Conservation (phyloP, 768 basidiomycete genomes). For the Boletus tylopilopsis region DNA sequence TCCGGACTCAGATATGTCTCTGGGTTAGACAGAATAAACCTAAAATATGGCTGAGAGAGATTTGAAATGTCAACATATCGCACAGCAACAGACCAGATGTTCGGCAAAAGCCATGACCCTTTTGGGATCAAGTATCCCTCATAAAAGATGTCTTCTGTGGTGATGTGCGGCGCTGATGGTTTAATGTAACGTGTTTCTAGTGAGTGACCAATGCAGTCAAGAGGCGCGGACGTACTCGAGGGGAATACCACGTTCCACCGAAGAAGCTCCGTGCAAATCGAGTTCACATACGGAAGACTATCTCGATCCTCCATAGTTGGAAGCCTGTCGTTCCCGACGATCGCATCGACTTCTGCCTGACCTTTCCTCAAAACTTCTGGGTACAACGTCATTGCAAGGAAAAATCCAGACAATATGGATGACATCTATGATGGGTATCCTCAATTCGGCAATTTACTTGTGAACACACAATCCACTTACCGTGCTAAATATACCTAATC, state of each 20-base stretch:
- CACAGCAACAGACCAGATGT: too few relatives aligned
- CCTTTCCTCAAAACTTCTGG: slow-evolving; percentile 7
- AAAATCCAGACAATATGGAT: slow-evolving; percentile 8
- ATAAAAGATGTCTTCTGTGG: too few relatives aligned
- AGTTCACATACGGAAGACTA: neutral
- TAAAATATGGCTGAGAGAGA: too few relatives aligned
- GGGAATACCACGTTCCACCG: slow-evolving; percentile 2
- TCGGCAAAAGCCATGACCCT: too few relatives aligned
- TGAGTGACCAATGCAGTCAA: too few relatives aligned
- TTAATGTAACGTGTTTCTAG: too few relatives aligned
- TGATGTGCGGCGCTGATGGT: too few relatives aligned
- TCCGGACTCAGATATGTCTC: too few relatives aligned
- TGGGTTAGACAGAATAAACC: too few relatives aligned
- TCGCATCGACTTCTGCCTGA: slow-evolving; percentile 10
- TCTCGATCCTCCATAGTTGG: slow-evolving; percentile 9
- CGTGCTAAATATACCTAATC: slow-evolving; percentile 25
- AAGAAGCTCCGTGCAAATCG: slow-evolving; percentile 9
- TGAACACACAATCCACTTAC: slow-evolving; percentile 14
- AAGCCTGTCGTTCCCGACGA: slow-evolving; percentile 5
- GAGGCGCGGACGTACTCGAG: neutral
- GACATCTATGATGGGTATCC: slow-evolving; percentile 15
- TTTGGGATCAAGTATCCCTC: too few relatives aligned
- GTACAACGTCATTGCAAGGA: slow-evolving; percentile 13
- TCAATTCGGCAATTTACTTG: neutral
- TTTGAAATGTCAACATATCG: too few relatives aligned